Base-by-base conservation (phyloP, 2,329 filamentous ascomycete genomes). In the Teratosphaeria gauchensis region DNA sequence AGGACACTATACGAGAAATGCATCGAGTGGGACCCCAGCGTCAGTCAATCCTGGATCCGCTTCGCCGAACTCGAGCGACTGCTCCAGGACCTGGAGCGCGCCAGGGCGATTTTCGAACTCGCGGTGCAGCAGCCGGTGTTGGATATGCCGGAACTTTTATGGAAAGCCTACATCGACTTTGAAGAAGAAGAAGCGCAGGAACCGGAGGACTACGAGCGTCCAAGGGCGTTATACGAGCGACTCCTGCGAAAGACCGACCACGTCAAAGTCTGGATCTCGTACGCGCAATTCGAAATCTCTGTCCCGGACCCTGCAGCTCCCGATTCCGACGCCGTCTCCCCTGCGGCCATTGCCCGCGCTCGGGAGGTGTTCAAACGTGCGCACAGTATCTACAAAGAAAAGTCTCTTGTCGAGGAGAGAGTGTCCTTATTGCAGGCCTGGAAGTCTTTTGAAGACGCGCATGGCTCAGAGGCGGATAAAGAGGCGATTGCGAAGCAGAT, bases 161-260 rank as follows among this genome's bases (percentile, higher is more conserved):
- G 94, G 94, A 97, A 97, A 76, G 86, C 91, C 1, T 99, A 96
- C 74, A 97, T 99, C 67, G 94, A 99, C 74, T 97, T 97, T 70
- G 94, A 99, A 75, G 92, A 97, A 71, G 90, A 95, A 68, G 90
- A 96, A 73, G 65, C 66, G 35, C 63, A 58, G 48, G 56, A 54
- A 33, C 28, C 28, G 54, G 89, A 86, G 68, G 90, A 96, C 73
- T 96, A 92, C 73, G 90, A 91, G 56, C 81, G 86, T 54, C 90
- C 91, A 4, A 82, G 94, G 54, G 77, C 78, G 3, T 78, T 99
- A 52, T 99, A 97, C 76, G 92, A 97, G 77, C 84, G 92, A 7
- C 81, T 99, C 12, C 82, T 99, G 51, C 81, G 90, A 69, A 96
- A 95, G 84, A 96, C 94, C n/a, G 87, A 94, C 69, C 94, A 99